Conservation (phyloP, 768 basidiomycete genomes). For the Russula olivacea region DNA sequence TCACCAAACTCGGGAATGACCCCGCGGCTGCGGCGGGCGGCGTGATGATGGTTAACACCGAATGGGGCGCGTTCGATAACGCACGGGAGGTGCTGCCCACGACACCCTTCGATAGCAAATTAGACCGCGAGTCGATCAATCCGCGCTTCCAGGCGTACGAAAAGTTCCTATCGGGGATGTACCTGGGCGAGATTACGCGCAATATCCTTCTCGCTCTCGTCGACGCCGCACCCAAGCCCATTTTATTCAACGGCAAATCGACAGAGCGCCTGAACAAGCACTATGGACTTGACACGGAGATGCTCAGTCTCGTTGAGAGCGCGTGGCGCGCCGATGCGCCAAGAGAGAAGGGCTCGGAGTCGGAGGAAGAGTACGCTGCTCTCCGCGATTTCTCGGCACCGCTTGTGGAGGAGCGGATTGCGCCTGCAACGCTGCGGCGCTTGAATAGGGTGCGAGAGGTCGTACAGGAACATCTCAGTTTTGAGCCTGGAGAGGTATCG, state of each 20-base stretch:
- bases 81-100: conserved; percentile 79
- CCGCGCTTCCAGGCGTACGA: conserved; percentile 91
- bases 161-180: conserved; percentile 99
- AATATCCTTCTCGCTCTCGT: conserved; percentile 78
- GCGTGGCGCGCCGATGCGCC: conserved; percentile 53
- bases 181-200: conserved; percentile 90
- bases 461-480: conserved; percentile 56
- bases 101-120: conserved; percentile 84
- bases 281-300: conserved; percentile 93
- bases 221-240: conserved; percentile 61
- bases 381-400: conserved; percentile 21
- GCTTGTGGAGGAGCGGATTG: conserved; percentile 13
- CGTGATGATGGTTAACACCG: conserved; percentile 92
- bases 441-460: conserved; percentile 54
- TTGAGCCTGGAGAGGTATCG: conserved; percentile 46
- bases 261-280: conserved; percentile 73
- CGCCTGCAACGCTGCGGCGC: conserved; percentile 30
- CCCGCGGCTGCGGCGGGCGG: conserved; percentile 56
- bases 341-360: background rate
- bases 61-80: conserved; percentile 99
- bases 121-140: conserved; percentile 94
- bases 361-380: background rate
- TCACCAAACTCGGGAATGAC: conserved; percentile 73
- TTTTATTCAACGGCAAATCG: conserved; percentile 78
- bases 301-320: conserved; percentile 77